Evolutionary conservation across 1,284 basidiomycete genomes (phyloP).

Genomic region (Hortiboletus rubellus): DNA sequence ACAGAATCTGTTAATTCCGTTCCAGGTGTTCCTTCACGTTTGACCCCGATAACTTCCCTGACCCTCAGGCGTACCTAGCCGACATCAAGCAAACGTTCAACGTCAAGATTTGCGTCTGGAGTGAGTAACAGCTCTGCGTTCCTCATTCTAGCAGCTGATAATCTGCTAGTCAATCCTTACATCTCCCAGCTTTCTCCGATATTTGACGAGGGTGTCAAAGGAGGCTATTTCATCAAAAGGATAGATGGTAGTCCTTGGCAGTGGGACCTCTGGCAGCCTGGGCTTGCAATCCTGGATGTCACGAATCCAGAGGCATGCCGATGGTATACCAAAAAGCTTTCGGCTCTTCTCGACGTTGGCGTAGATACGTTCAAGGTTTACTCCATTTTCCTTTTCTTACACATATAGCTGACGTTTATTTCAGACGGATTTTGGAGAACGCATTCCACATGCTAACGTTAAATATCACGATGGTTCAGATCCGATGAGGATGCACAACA

Average conservation of each 20-base stretch:
- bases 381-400: neutral
- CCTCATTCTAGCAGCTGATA: constrained; percentile 2
- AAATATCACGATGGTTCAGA: constrained; percentile 70
- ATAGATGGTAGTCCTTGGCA: constrained; percentile 73
- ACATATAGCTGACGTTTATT: neutral
- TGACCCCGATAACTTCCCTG: constrained; percentile 73
- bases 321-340: constrained; percentile 66
- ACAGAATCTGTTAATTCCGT: neutral
- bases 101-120: constrained; percentile 76
- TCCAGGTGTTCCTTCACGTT: constrained; percentile 73
- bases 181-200: constrained; percentile 68
- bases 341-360: constrained; percentile 63
- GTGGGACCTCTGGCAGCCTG: constrained; percentile 75
- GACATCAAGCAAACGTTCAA: constrained; percentile 69
- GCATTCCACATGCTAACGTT: constrained; percentile 63
- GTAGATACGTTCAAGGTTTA: constrained; percentile 69
- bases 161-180: constrained; percentile 59
- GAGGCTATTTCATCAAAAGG: constrained; percentile 69
- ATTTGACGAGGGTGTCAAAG: constrained; percentile 66
- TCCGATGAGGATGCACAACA: constrained; percentile 65
- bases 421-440: constrained; percentile 70
- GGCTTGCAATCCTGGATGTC: constrained; percentile 67
- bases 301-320: constrained; percentile 69
- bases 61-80: constrained; percentile 64
- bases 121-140: constrained; percentile 38